Evolutionary conservation across 495 filamentous ascomycete species (phyloP).

Genomic region (Penicillium silybi): DNA sequence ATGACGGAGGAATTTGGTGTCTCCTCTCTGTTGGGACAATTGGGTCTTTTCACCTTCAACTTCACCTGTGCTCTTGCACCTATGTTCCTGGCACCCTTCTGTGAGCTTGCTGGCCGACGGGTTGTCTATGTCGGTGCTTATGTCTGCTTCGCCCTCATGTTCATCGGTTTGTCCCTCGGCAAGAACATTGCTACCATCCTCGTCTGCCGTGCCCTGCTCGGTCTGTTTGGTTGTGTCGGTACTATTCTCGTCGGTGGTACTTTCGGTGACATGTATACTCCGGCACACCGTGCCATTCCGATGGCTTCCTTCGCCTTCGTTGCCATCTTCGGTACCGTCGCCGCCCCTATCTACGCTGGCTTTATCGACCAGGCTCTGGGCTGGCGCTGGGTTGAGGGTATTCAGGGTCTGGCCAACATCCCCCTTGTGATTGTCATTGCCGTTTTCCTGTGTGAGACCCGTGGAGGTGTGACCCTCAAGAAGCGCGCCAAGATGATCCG

Average conservation of each 20-base stretch:
- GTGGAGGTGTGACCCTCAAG: conserved; percentile 53
- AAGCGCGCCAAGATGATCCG: conserved; percentile 56
- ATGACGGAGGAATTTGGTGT: conserved; percentile 38
- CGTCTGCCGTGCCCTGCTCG: conserved; percentile 64
- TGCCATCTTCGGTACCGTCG: conserved; percentile 71
- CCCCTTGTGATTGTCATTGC: conserved; percentile 47
- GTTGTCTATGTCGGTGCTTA: conserved; percentile 39
- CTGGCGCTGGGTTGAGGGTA: conserved; percentile 82
- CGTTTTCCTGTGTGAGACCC: conserved; percentile 68
- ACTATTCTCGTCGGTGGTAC: conserved; percentile 77
- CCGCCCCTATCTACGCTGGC: conserved; percentile 67
- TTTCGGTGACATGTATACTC: conserved; percentile 68
- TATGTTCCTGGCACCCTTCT: conserved; percentile 43
- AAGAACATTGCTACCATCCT: conserved; percentile 69
- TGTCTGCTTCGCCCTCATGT: conserved; percentile 37
- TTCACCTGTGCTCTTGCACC: conserved; percentile 40
- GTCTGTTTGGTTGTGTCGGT: conserved; percentile 72
- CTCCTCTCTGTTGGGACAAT: conserved; percentile 32
- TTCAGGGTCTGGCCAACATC: conserved; percentile 69
- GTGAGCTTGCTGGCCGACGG: conserved; percentile 38
- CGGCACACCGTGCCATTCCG: conserved; percentile 72
- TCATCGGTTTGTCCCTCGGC: conserved; percentile 39
- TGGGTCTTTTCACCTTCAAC: conserved; percentile 44
- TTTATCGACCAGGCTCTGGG: conserved; percentile 63
- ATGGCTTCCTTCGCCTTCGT: conserved; percentile 75